phyloP scores from a whole-genome alignment of 805 yeast species.

The Ogataea trehalophila region DNA sequence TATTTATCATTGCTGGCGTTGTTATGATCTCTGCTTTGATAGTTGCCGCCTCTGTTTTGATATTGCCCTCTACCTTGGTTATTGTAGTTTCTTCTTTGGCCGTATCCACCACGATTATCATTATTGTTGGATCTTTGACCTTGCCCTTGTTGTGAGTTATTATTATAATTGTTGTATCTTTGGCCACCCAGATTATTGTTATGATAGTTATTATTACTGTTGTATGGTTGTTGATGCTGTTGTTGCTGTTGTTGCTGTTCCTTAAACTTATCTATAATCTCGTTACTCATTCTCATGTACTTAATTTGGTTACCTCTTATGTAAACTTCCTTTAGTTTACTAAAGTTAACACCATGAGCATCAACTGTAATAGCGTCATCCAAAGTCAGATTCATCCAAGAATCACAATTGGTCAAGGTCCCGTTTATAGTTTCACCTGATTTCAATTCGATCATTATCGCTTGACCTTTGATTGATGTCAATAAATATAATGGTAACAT shows the following conservation, averaged over 20 bases:
- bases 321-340: slow-evolving; percentile 67
- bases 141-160: slow-evolving; percentile 18
- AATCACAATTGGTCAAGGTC: slow-evolving; percentile 76
- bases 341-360: slow-evolving; percentile 54
- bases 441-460: slow-evolving; percentile 83
- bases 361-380: slow-evolving; percentile 67
- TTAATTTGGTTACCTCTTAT: slow-evolving; percentile 84
- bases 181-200: slow-evolving; percentile 20
- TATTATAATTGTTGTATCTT: slow-evolving; percentile 21
- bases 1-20: slow-evolving; percentile 17
- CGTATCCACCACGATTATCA: slow-evolving; percentile 16
- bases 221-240: slow-evolving; percentile 26
- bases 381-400: slow-evolving; percentile 92
- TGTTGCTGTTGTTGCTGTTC: slow-evolving; percentile 48
- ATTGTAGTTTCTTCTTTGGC: slow-evolving; percentile 25
- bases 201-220: slow-evolving; percentile 21
- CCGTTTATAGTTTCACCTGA: slow-evolving; percentile 90
- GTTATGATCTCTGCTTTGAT: slow-evolving; percentile 9
- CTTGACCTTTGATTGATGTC: slow-evolving; percentile 86
- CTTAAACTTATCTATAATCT: slow-evolving; percentile 69
- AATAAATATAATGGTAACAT: slow-evolving; percentile 88
- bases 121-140: slow-evolving; percentile 12
- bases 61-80: slow-evolving; percentile 11
- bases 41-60: slow-evolving; percentile 13
- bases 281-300: slow-evolving; percentile 70